These are phyloP conservation scores for Lentinula raphanica DNA, from an alignment of 768 basidiomycete species.

Conservation along the genomic window DNA sequence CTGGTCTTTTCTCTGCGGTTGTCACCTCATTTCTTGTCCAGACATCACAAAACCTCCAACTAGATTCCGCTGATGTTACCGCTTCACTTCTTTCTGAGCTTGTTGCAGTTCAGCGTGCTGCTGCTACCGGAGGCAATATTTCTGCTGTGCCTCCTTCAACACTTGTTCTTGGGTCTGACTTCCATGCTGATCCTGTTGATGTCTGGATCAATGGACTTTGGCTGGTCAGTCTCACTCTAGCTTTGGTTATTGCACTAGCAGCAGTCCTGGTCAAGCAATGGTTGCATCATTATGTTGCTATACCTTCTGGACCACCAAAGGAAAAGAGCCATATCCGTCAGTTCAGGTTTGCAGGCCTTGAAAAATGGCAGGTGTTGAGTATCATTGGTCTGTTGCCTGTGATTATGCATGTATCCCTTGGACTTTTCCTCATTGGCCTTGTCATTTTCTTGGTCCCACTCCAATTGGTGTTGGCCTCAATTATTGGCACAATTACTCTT, in stretches of 20 bases:
- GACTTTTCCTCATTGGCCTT: constrained; percentile 13
- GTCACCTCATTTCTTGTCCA: constrained; percentile 8
- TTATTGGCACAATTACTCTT: neutral
- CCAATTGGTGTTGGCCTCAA: neutral
- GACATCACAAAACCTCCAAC: neutral
- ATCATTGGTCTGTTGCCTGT: constrained; percentile 13
- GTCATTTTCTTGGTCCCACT: constrained; percentile 7
- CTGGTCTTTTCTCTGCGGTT: constrained; percentile 13
- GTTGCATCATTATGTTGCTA: constrained; percentile 17
- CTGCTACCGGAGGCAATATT: neutral
- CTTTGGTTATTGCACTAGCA: constrained; percentile 19
- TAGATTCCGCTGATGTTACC: neutral
- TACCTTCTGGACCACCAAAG: constrained; percentile 15
- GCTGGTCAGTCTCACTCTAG: constrained; percentile 19
- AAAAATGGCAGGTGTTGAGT: constrained; percentile 5
- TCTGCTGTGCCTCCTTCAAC: neutral
- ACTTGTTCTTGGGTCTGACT: neutral
- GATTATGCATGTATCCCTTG: constrained; percentile 14
- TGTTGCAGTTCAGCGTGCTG: constrained; percentile 4
- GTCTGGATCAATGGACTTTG: constrained; percentile 16
- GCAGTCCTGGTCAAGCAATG: constrained; percentile 24
- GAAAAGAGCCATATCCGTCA: constrained; percentile 18
- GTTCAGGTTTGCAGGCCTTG: constrained; percentile 16
- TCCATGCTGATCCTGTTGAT: neutral
- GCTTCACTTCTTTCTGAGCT: neutral